These are phyloP conservation scores for Agapanthus africanus DNA, from an alignment of 106 monocot species.

Conservation along the genomic window DNA sequence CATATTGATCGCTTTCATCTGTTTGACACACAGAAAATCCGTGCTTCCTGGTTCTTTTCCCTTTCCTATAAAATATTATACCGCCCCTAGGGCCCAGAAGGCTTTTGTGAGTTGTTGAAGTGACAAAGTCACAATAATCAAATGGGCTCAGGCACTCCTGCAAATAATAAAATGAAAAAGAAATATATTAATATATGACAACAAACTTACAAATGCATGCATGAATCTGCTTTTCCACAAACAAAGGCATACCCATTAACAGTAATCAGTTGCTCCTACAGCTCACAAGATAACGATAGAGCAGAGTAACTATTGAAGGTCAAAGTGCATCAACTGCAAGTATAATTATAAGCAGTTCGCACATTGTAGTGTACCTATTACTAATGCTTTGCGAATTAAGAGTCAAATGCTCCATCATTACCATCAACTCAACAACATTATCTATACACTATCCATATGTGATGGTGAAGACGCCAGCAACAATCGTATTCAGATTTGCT, in stretches of 20 bases:
- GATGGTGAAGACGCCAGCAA: background rate
- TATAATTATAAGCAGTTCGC: too few relatives aligned
- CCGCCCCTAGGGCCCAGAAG: constrained; percentile 72
- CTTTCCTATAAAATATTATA: constrained; percentile 90
- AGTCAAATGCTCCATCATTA: background rate
- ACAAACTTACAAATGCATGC: too few relatives aligned
- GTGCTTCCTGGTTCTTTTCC: constrained; percentile 41
- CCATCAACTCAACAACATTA: background rate
- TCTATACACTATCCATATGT: background rate
- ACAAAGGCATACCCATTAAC: background rate
- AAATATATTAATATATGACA: too few relatives aligned
- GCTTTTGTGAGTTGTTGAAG: constrained; percentile 71
- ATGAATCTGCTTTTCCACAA: too few relatives aligned
- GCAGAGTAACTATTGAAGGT: too few relatives aligned
- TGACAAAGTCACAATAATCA: constrained; percentile 69
- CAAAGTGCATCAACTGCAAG: too few relatives aligned
- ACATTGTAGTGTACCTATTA: background rate
- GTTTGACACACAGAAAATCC: constrained; percentile 39
- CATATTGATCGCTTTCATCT: constrained; percentile 64
- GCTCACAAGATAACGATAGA: background rate
- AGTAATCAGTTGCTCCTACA: background rate
- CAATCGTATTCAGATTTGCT: background rate
- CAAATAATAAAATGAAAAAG: too few relatives aligned
- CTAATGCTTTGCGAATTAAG: background rate
- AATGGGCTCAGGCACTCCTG: constrained; percentile 68